Percentiles rank a stretch among this genome's conserved stretches.
These are phyloP conservation scores for Nymphaea thermarum DNA, from an alignment of 164 flowering plant species.

Conservation along the genomic window DNA sequence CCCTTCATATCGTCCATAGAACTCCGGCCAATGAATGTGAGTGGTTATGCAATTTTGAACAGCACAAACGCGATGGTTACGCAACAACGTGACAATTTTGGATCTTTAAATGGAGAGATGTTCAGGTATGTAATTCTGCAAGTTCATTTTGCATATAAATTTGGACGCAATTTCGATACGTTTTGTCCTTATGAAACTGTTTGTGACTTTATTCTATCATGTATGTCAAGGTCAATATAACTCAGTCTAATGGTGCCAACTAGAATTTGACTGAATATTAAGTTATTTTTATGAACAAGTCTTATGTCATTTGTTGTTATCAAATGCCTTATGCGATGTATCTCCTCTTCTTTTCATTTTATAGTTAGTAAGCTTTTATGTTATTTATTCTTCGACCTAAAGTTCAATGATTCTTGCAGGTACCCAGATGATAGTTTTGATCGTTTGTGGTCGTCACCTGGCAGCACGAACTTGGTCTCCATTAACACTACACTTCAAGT, in stretches of 20 bases:
- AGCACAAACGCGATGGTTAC: background rate
- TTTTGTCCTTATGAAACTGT: no score
- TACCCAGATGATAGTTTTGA: background rate
- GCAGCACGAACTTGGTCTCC: background rate
- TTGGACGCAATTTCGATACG: no score
- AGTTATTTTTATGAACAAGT: no score
- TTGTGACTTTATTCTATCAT: no score
- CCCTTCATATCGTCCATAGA: conserved; percentile 2
- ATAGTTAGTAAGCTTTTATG: no score
- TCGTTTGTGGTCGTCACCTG: background rate
- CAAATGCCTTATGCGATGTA: no score
- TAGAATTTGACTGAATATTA: no score
- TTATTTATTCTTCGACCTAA: no score
- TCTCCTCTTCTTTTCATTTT: no score
- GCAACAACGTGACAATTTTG: background rate
- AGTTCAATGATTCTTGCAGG: background rate
- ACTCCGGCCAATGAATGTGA: conserved; percentile 1
- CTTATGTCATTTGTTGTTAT: no score
- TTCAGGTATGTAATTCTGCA: background rate
- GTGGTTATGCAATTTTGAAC: background rate
- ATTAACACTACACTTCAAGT: background rate
- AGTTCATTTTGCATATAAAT: background rate
- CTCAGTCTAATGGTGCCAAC: no score
- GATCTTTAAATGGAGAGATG: background rate
- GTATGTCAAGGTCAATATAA: no score